Conservation (phyloP, 805 yeast species). For the Teunomyces lycoperdinae region DNA sequence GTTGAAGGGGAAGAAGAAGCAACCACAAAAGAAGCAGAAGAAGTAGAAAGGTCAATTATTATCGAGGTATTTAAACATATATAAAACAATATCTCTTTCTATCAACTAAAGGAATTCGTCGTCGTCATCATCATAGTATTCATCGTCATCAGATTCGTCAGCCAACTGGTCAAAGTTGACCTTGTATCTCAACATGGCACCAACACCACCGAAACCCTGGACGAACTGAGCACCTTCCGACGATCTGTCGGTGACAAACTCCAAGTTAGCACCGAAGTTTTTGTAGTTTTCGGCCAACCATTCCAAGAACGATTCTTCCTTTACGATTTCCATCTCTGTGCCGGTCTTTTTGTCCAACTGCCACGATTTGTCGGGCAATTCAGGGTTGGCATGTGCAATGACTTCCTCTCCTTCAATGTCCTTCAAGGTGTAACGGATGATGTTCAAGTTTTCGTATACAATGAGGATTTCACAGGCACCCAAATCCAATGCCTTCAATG, state of each 20-base stretch:
- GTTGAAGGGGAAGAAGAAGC: constrained; percentile 7
- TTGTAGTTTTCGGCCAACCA: constrained; percentile 98
- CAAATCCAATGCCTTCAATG: constrained; percentile 90
- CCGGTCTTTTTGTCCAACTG: constrained; percentile 83
- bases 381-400: constrained; percentile 70
- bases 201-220: constrained; percentile 98
- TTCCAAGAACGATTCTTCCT: constrained; percentile 84
- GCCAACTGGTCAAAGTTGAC: constrained; percentile 94
- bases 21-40: background rate
- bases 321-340: constrained; percentile 83
- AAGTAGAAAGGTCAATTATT: constrained; percentile 5
- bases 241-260: constrained; percentile 93
- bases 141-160: constrained; percentile 82
- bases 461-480: constrained; percentile 94
- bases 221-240: constrained; percentile 99
- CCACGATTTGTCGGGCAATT: constrained; percentile 69
- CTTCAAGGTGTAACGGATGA: constrained; percentile 77
- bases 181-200: constrained; percentile 93
- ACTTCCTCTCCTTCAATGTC: constrained; percentile 78
- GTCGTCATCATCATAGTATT: constrained; percentile 74
- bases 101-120: constrained; percentile 18
- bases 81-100: background rate
- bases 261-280: constrained; percentile 91
- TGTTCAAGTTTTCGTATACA: constrained; percentile 89
- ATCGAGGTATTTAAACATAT: constrained; percentile 2